Base-by-base conservation (phyloP, 192 early-diverging fungal species). In the Entomortierella lignicola region DNA sequence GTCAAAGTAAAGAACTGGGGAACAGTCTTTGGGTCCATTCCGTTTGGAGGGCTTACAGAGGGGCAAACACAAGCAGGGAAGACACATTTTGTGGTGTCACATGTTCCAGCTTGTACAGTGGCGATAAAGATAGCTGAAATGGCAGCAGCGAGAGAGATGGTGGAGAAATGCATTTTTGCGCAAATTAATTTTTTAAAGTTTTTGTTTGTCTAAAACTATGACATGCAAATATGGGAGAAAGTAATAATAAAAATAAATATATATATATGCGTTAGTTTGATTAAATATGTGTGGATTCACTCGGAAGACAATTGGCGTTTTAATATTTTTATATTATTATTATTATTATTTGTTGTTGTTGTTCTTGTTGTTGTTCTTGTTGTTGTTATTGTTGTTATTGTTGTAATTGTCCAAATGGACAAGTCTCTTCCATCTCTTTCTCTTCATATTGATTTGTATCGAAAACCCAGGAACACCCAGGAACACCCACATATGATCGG, bases 1-100 rank as follows among this genome's bases (percentile, higher is more conserved):
- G 91, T 90, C 39, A 90, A 64, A 7, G 82, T 82, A 53, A 88
- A 74, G 72, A 90, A 90, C 60, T 90, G 89, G 8, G 89, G 89
- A 6, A 82, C 83, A 17, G 84, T 80, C 26, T 81, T 80, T 13
- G 85, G 83, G 11, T 59, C 27, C 51, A 88, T 59, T 11, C 83
- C 82, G 25, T 81, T 84, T n/a, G 88, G 84, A 59, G 86, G 86
- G 12, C 63, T 73, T 39, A 67, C 72, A 0, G 86, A 84, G 3
- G 88, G 79, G 25, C 88, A 89, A 11, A 84, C 63, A 70, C 88
- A 89, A 8, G 62, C 72, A 12, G 88, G 88, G 54, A 84, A 77
- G 60, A 81, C 65, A 61, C 88, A 89, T 29, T 74, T 71, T 18
- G 80, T 69, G 15, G 85, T 63, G 53, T 89, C 83, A 56, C 88